Conservation (phyloP, 108 stramenopile species). For the Chaetoceros tenuissimus region DNA sequence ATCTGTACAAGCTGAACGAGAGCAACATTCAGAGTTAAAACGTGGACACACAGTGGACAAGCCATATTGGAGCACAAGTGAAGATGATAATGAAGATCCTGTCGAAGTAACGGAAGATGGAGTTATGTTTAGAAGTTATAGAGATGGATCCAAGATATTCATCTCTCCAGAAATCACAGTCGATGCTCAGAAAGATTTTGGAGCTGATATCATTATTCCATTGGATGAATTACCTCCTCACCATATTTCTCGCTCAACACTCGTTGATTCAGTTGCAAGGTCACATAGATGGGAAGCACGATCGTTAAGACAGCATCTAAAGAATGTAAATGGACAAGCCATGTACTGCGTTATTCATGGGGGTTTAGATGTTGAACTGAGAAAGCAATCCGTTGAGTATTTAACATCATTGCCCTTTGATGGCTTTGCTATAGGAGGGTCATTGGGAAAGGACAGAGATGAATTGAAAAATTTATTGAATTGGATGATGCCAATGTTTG, state of each 20-base stretch:
- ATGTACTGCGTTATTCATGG: constrained; percentile 94
- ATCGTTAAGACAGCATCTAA: constrained; percentile 69
- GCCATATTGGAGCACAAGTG: neutral
- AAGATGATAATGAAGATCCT: constrained; percentile 31
- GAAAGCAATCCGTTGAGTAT: constrained; percentile 70
- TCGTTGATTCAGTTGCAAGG: constrained; percentile 68
- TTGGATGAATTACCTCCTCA: constrained; percentile 90
- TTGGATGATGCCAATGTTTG: constrained; percentile 87
- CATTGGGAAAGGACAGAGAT: constrained; percentile 75
- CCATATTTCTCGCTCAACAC: constrained; percentile 52
- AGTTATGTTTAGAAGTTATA: constrained; percentile 75
- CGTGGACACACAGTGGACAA: constrained; percentile 20
- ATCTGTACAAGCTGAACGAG: constrained; percentile 68
- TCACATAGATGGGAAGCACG: constrained; percentile 93
- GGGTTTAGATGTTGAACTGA: constrained; percentile 72
- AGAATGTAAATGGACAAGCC: constrained; percentile 70
- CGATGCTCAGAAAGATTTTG: constrained; percentile 81
- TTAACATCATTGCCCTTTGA: constrained; percentile 89
- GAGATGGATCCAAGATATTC: constrained; percentile 75
- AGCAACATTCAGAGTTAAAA: constrained; percentile 73
- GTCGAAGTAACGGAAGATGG: constrained; percentile 89
- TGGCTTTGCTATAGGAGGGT: constrained; percentile 89
- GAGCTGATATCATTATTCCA: constrained; percentile 93
- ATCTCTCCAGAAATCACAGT: constrained; percentile 89
- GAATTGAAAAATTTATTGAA: constrained; percentile 77